phyloP scores from a whole-genome alignment of 345 rosid genomes.

The Pseudoturritis turrita region DNA sequence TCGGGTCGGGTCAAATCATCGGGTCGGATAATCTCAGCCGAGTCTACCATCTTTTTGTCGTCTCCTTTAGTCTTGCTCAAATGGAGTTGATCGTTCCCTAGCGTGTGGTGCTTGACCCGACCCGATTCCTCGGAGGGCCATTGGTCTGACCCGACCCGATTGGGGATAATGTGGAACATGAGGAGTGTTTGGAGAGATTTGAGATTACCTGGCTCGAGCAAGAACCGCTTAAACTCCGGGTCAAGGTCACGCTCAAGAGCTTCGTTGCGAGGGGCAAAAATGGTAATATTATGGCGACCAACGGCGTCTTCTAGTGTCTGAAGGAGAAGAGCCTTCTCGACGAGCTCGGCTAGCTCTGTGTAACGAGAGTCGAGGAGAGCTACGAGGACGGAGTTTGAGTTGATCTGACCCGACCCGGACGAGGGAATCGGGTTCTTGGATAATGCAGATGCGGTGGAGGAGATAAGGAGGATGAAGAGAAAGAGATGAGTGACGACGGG shows the following conservation, averaged over 20 bases:
- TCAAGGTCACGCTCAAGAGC: constrained; percentile 68
- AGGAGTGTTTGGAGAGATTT: constrained; percentile 59
- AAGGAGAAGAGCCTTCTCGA: constrained; percentile 67
- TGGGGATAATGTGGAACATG: constrained; percentile 59
- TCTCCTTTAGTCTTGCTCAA: constrained; percentile 19
- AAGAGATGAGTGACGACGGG: constrained; percentile 1
- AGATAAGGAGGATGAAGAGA: neutral
- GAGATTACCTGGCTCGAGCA: constrained; percentile 70
- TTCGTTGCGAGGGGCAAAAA: constrained; percentile 71
- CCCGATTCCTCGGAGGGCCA: constrained; percentile 31
- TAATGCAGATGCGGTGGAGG: constrained; percentile 4
- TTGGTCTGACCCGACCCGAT: constrained; percentile 35
- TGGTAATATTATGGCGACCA: constrained; percentile 56
- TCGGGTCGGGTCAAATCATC: constrained; percentile 57
- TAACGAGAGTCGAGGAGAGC: constrained; percentile 83
- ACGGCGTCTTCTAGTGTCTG: constrained; percentile 62
- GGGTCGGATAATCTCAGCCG: constrained; percentile 42
- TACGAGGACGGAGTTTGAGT: constrained; percentile 73
- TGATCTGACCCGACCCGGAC: constrained; percentile 48
- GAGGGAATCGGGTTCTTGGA: constrained; percentile 17
- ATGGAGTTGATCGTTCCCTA: constrained; percentile 36
- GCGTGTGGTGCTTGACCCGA: constrained; percentile 34
- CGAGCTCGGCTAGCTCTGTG: constrained; percentile 66
- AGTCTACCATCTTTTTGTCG: constrained; percentile 32
- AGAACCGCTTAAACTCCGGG: constrained; percentile 72